Base-by-base conservation (phyloP, 805 yeast genomes). In the Spathaspora girioi region DNA sequence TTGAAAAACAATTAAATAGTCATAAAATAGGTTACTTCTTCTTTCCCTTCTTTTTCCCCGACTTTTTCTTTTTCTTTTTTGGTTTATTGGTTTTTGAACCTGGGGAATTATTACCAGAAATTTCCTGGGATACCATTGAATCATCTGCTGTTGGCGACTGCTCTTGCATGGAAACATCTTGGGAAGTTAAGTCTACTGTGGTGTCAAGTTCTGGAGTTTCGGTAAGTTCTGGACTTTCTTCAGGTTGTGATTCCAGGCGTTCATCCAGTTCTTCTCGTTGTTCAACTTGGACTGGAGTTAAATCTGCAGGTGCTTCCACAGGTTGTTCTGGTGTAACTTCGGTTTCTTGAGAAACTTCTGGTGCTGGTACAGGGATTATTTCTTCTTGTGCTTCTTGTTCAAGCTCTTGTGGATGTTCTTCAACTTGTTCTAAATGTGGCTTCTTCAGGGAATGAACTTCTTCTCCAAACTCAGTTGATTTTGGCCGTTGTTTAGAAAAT, bases 11-110 rank as follows among this genome's bases (percentile, higher is more conserved):
- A 35, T 35, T 15, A 35, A 35, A 35, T 14, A 35, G 40, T 35
- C 40, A 35, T 35, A 35, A 31, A 35, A 10, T 29, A 29, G 26
- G 6, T 41, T 50, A 54, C 51, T 51, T 51, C 49, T 48, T 47
- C 41, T 54, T 54, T 26, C 52, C 50, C 45, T 53, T 53, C 46
- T 50, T 53, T 31, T 54, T 54, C 8, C 52, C 46, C 19, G 49
- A 32, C 32, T 54, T 54, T 43, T 54, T 54, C 42, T 54, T 54
- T 46, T 54, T 54, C 45, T 54, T 54, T 38, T 54, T 54, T 11
- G 49, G 44, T 17, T 46, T 46, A 8, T 15, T 23, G 7, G 27
- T 20, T 14, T 40, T 31, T 4, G 17, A 7, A 9, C 18, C 40
- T 15, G 43, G 31, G 8, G 49, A 7, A 11, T 15, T n/a, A n/a